Evolutionary conservation across 345 rosid species (phyloP).

Genomic region (Psidium friedrichsthalianum): DNA sequence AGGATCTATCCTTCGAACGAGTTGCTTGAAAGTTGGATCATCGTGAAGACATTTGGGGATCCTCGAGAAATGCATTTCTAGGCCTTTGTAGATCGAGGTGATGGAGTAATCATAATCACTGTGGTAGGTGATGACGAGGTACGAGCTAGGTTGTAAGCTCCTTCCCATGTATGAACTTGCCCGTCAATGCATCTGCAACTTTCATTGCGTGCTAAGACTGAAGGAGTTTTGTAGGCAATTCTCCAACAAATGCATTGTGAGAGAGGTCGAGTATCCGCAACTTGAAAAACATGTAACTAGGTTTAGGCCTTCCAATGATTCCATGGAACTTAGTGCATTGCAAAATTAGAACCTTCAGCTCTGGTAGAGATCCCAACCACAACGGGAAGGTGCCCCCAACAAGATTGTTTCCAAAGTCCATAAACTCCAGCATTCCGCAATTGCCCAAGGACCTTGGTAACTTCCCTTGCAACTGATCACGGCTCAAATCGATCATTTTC

Average conservation of each 20-base stretch:
- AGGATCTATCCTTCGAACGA: slow-evolving; percentile 4
- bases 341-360: not conserved
- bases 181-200: not conserved
- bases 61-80: not conserved
- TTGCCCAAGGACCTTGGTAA: not conserved
- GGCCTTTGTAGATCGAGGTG: not conserved
- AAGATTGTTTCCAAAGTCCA: slow-evolving; percentile 7
- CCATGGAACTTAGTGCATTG: not conserved
- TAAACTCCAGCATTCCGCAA: not conserved
- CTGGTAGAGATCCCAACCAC: slow-evolving; percentile 9
- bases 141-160: fast-evolving
- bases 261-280: not conserved
- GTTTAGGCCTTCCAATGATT: not conserved
- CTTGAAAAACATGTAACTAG: not conserved
- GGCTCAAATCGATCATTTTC: not conserved
- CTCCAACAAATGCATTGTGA: no score
- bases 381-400: slow-evolving; percentile 9
- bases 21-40: slow-evolving; percentile 2
- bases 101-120: not conserved
- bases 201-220: no score
- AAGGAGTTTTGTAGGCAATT: no score
- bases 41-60: not conserved
- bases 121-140: not conserved
- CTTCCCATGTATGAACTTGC: not conserved
- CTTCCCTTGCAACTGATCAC: not conserved